Conservation (phyloP, 495 filamentous ascomycete genomes). For the Podospora pseudoanserina region DNA sequence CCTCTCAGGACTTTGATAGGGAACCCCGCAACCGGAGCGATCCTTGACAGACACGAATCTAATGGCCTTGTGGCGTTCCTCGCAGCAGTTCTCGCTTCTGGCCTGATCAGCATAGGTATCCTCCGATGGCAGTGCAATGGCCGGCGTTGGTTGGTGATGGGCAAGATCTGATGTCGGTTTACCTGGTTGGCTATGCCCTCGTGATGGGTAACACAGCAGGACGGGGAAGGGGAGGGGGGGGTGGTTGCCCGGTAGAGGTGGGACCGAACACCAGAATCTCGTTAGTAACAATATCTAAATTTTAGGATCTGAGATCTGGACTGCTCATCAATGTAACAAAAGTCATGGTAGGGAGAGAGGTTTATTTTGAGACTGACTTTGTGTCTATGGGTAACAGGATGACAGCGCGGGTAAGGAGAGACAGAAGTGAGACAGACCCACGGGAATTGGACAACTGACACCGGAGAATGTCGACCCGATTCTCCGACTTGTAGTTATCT, state of each 20-base stretch:
- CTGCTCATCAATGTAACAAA: too few species aligned
- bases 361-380: too few species aligned
- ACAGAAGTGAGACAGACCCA: neutral
- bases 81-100: slow-evolving; percentile 24
- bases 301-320: too few species aligned
- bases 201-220: neutral
- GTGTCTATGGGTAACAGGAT: too few species aligned
- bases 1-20: slow-evolving; percentile 22
- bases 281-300: neutral
- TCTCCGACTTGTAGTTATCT: neutral
- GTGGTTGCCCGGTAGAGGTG: neutral
- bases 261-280: neutral
- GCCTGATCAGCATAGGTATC: slow-evolving; percentile 19
- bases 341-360: too few species aligned
- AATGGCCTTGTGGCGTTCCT: slow-evolving; percentile 27
- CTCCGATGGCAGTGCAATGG: slow-evolving; percentile 27
- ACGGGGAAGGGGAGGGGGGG: neutral
- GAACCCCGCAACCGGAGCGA: slow-evolving; percentile 26
- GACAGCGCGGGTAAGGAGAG: neutral
- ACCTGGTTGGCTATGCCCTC: neutral
- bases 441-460: neutral
- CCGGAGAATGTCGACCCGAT: neutral
- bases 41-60: slow-evolving; percentile 19
- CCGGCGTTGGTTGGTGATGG: slow-evolving; percentile 18
- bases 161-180: slow-evolving; percentile 14